Conservation (phyloP, 2,329 filamentous ascomycete species). For the Penicillium sp. region DNA sequence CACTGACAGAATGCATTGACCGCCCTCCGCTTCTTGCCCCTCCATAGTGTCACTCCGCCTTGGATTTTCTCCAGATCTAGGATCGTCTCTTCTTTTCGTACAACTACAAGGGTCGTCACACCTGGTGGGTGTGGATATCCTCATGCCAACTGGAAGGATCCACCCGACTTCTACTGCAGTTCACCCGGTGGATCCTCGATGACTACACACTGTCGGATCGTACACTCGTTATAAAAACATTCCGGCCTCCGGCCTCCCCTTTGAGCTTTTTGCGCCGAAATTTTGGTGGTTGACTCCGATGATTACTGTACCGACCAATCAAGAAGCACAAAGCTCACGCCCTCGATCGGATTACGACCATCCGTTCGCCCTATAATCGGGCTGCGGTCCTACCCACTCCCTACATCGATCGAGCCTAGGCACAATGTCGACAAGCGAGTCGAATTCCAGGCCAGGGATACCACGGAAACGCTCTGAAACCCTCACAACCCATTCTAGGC, state of each 20-base stretch:
- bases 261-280: background rate
- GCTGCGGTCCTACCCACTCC: background rate
- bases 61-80: background rate
- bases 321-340: background rate
- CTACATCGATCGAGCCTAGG: background rate
- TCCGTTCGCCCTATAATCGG: background rate
- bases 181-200: conserved; percentile 5
- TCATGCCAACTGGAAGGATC: conserved; percentile 6
- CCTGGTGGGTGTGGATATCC: conserved; percentile 7
- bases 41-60: background rate
- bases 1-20: background rate
- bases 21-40: background rate
- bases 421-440: background rate
- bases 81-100: background rate
- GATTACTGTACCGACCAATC: background rate
- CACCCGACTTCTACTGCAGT: conserved; percentile 3
- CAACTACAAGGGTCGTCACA: background rate
- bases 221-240: background rate
- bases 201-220: background rate
- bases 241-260: background rate
- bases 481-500: background rate
- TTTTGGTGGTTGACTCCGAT: background rate
- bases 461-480: conserved; percentile 11
- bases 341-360: background rate
- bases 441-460: background rate